Conservation (phyloP, 2,329 filamentous ascomycete species). For the Sphaerulina vaccinii region DNA sequence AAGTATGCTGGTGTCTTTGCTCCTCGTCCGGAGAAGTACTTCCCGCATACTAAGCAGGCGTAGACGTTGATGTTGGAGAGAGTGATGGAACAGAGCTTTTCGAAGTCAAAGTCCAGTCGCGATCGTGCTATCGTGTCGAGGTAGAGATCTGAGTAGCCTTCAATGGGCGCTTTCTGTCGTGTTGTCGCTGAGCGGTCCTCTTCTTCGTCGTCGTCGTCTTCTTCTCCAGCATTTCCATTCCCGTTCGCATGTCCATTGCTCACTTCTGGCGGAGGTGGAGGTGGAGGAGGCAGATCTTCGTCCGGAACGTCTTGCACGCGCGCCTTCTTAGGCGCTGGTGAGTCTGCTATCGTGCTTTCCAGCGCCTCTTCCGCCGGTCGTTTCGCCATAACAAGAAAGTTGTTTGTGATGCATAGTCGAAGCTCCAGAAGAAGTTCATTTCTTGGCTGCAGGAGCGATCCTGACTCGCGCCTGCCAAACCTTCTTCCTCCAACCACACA, state of each 20-base stretch:
- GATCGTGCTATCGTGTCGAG: conserved; percentile 94
- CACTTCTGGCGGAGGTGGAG: conserved; percentile 27
- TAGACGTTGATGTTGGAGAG: conserved; percentile 99
- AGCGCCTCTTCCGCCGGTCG: conserved; percentile 48
- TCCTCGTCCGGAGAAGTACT: conserved; percentile 92
- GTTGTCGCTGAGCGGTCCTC: conserved; percentile 43
- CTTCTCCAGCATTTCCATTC: conserved; percentile 38
- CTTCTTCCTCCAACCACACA: too few species aligned
- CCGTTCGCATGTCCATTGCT: conserved; percentile 30
- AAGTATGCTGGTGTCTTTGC: conserved; percentile 96
- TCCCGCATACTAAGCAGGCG: conserved; percentile 94
- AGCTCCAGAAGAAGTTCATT: too few species aligned
- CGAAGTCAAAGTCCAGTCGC: conserved; percentile 96
- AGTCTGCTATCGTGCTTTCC: conserved; percentile 43
- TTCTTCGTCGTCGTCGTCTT: conserved; percentile 38
- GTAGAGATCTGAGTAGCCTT: conserved; percentile 92
- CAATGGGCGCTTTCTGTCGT: conserved; percentile 74
- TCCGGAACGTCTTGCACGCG: conserved; percentile 47
- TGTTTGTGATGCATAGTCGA: too few species aligned
- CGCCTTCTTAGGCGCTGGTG: conserved; percentile 50
- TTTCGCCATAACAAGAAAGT: too few species aligned
- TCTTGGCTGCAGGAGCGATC: too few species aligned
- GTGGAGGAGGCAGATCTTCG: conserved; percentile 31
- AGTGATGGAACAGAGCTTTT: conserved; percentile 94
- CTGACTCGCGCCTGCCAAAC: too few species aligned